phyloP scores from a whole-genome alignment of 2,329 filamentous ascomycete species.

The Neopestalotiopsis rosae region DNA sequence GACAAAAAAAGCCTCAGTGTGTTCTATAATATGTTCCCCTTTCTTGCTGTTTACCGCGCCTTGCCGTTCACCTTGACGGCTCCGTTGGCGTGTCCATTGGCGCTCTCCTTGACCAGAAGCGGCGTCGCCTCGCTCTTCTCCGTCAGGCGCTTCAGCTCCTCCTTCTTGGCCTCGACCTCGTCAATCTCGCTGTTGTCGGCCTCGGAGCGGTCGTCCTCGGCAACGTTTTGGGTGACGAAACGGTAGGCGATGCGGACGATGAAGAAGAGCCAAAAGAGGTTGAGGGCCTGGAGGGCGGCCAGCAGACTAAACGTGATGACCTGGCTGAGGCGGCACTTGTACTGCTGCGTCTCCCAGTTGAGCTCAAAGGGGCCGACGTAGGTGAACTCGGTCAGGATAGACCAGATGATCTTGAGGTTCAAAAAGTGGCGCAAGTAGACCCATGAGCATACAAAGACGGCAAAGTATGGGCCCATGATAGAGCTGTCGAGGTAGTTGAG shows the following conservation, averaged over 20 bases:
- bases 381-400: constrained; percentile 76
- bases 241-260: constrained; percentile 77
- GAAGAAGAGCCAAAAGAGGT: constrained; percentile 82
- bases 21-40: background rate
- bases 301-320: constrained; percentile 71
- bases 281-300: constrained; percentile 72
- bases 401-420: constrained; percentile 78
- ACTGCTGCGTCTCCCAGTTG: constrained; percentile 78
- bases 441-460: constrained; percentile 82
- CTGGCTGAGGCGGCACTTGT: constrained; percentile 76
- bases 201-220: constrained; percentile 76
- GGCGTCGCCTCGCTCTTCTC: constrained; percentile 28
- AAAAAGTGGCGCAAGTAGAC: constrained; percentile 88
- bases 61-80: constrained; percentile 21
- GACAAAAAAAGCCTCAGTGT: no score
- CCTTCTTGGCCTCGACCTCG: constrained; percentile 53
- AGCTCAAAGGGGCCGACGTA: constrained; percentile 77
- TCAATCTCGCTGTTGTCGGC: constrained; percentile 67
- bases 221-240: constrained; percentile 65
- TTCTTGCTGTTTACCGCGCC: background rate
- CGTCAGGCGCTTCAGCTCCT: constrained; percentile 25
- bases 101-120: constrained; percentile 31
- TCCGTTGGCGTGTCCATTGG: constrained; percentile 27
- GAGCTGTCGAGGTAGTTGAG: constrained; percentile 87
- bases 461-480: constrained; percentile 84